These are phyloP conservation scores for Cryptosporidium parvum DNA, from an alignment of 169 alveolate species.

Conservation along the genomic window DNA sequence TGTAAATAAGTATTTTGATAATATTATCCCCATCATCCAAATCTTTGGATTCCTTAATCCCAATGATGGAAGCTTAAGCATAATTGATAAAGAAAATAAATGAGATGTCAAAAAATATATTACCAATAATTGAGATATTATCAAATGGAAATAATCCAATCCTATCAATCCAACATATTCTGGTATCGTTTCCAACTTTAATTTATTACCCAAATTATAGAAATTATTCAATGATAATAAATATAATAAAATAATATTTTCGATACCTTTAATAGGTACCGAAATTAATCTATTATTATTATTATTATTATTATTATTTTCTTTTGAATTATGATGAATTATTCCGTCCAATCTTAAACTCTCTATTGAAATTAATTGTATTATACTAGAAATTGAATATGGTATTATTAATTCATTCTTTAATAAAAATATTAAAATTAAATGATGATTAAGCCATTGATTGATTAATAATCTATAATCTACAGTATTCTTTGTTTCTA, in stretches of 20 bases:
- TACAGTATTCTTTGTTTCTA: too few species aligned
- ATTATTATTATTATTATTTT: too few species aligned
- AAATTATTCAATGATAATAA: constrained; percentile 19
- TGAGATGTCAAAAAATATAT: constrained; percentile 49
- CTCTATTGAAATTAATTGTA: constrained; percentile 36
- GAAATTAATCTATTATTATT: too few species aligned
- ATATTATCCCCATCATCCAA: constrained; percentile 4
- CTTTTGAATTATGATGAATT: background rate
- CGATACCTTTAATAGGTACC: background rate
- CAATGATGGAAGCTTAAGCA: background rate
- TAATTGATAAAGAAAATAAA: constrained; percentile 1
- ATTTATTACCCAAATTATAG: constrained; percentile 48
- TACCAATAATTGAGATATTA: constrained; percentile 8
- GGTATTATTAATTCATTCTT: background rate
- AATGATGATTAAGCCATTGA: constrained; percentile 28
- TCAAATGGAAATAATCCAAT: background rate
- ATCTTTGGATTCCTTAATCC: constrained; percentile 21
- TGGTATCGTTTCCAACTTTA: constrained; percentile 32
- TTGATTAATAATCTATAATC: background rate
- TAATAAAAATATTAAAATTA: constrained; percentile 14
- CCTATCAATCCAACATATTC: constrained; percentile 65
- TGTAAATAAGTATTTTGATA: constrained; percentile 21
- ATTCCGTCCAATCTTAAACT: background rate
- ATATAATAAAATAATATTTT: constrained; percentile 5
- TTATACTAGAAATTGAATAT: constrained; percentile 15